Evolutionary conservation across 805 yeast genomes (phyloP).

Genomic region (Middelhovenomyces tepae): DNA sequence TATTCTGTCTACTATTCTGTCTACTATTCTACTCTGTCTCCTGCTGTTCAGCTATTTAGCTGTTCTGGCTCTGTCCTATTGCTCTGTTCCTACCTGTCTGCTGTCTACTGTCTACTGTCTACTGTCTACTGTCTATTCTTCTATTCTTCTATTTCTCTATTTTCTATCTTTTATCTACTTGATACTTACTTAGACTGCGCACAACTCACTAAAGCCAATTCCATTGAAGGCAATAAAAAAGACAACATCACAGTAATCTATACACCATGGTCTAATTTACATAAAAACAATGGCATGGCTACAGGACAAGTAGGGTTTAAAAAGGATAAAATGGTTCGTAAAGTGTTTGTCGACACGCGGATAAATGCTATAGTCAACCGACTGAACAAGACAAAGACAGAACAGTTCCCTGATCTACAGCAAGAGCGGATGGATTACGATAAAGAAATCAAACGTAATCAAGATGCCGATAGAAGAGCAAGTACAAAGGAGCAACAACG

Average conservation of each 20-base stretch:
- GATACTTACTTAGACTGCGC: constrained; percentile 38
- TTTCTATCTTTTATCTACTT: no score
- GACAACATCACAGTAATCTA: constrained; percentile 57
- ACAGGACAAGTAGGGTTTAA: constrained; percentile 72
- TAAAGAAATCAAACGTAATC: constrained; percentile 25
- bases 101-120: no score
- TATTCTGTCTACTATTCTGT: no score
- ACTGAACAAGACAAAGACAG: constrained; percentile 55
- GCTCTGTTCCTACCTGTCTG: no score
- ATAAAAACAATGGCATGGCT: constrained; percentile 62
- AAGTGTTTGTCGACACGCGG: constrained; percentile 44
- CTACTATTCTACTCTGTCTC: no score
- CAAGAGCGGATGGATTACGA: constrained; percentile 34
- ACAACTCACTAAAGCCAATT: constrained; percentile 68
- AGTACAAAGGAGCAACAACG: constrained; percentile 34
- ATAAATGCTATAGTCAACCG: constrained; percentile 54
- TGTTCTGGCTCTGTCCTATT: no score
- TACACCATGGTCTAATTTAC: constrained; percentile 66
- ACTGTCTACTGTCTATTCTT: no score
- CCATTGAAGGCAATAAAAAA: constrained; percentile 65
- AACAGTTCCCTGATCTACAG: constrained; percentile 41
- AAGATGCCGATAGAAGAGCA: constrained; percentile 29
- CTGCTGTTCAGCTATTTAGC: no score
- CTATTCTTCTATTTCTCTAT: no score
- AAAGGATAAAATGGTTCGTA: constrained; percentile 44